Evolutionary conservation across 257 asterid genomes (phyloP), one percentile per base, ranked within the genome.

Genomic region (Handroanthus guayacan): DNA sequence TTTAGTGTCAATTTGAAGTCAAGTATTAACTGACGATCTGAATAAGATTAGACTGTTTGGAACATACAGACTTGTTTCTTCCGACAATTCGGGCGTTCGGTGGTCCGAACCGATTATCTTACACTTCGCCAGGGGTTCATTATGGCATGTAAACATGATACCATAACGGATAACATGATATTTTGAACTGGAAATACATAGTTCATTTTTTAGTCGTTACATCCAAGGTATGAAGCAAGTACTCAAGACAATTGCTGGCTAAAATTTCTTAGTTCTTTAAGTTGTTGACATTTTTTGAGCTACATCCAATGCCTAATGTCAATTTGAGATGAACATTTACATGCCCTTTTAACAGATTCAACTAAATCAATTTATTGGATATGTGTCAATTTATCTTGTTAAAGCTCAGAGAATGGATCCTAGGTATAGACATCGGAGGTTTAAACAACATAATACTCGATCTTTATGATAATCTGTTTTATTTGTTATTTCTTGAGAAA

Each of bases 91-190:
- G 91, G 94, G 72, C 88, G 70, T 63, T 89, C 92, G 37, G 92
- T 91, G 62, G 94, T 89, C 67, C 92, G 91, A 47, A 90, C 84
- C 3, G 94, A 91, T 78, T 91, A 91, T 80, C 89, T 91, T 80
- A 84, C 92, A 18, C 94, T 91, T 52, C 94, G 94, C 67, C 89
- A 89, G 78, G 97, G 92, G 60, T 91, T 91, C 81, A 87, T 89
- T 79, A 76, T 62, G 86, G 94, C 89, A 91, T 75, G 86, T 63
- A 69, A 79, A 72, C 61, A 25, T 75, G 41, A n/a, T 12, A 3
- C 39, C 44, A 55, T 25, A 75, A 62, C 72, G 52, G 64, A 54
- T 44, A 14, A 14, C 36, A 3, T 70, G 9, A 10, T 11, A 1
- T 10, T 56, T 44, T 63, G 14, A 16, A 44, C 11, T 65, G 71